phyloP scores from a whole-genome alignment of 106 monocot genomes.

The Dendrobium chrysotoxum region DNA sequence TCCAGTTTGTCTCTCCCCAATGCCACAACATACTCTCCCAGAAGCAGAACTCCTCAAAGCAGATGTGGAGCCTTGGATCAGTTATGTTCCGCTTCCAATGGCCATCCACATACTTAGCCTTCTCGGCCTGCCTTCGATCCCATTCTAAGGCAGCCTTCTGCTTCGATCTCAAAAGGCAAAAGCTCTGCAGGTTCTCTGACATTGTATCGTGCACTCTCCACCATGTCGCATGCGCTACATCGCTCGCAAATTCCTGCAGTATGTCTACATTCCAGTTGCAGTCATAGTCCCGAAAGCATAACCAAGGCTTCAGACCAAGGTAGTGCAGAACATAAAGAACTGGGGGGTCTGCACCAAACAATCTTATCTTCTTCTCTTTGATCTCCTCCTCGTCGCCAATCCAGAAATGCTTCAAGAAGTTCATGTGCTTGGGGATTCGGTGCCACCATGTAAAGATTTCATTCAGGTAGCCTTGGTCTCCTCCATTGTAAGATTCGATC shows the following conservation, averaged over 20 bases:
- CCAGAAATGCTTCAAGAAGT: conserved; percentile 62
- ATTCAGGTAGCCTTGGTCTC: conserved; percentile 55
- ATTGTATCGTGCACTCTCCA: conserved; percentile 61
- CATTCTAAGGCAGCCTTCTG: conserved; percentile 62
- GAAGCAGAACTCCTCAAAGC: conserved; percentile 44
- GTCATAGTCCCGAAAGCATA: conserved; percentile 38
- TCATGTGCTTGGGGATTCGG: conserved; percentile 42
- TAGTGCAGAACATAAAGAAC: conserved; percentile 52
- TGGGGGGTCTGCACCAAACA: conserved; percentile 37
- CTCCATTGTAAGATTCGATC: conserved; percentile 56
- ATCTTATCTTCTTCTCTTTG: conserved; percentile 27
- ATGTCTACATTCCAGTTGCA: conserved; percentile 33
- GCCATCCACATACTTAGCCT: conserved; percentile 35
- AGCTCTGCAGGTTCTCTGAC: conserved; percentile 37
- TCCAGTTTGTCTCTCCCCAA: conserved; percentile 30
- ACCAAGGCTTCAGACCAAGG: conserved; percentile 52
- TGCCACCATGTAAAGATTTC: conserved; percentile 68
- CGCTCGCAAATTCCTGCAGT: conserved; percentile 54
- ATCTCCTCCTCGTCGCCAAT: conserved; percentile 34
- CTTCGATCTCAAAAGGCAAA: conserved; percentile 48
- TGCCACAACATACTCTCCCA: conserved; percentile 67
- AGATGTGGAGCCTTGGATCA: conserved; percentile 32
- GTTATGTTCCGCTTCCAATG: conserved; percentile 48
- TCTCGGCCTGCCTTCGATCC: conserved; percentile 60
- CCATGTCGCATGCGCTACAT: conserved; percentile 49